Percentiles rank a stretch among this genome's conserved stretches.
Conservation (phyloP, 139 green algal species). For the Chlorella sp. region DNA sequence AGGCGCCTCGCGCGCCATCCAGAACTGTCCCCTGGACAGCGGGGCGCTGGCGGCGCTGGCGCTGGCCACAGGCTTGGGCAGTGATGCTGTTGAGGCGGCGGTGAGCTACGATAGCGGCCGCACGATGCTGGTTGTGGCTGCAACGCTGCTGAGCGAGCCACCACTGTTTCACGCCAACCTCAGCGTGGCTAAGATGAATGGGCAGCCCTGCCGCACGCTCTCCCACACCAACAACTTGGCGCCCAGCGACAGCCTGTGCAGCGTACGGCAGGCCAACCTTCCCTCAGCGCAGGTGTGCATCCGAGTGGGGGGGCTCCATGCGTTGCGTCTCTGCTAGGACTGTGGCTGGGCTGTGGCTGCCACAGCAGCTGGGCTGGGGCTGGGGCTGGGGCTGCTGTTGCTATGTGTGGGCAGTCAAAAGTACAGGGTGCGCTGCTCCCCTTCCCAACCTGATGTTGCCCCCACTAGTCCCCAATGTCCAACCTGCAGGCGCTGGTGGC, state of each 20-base stretch:
- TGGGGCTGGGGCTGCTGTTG: too few relatives aligned
- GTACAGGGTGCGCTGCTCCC: neutral
- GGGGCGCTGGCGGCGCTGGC: neutral
- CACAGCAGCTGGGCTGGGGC: too few relatives aligned
- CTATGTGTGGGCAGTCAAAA: neutral
- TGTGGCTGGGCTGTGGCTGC: too few relatives aligned
- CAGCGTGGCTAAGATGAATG: too few relatives aligned
- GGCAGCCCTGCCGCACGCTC: neutral
- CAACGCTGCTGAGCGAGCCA: neutral
- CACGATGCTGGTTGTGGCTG: neutral
- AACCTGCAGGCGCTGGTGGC: neutral
- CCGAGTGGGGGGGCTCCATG: neutral
- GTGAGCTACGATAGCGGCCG: neutral
- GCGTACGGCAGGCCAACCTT: neutral
- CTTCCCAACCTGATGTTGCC: too few relatives aligned
- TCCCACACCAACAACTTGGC: neutral
- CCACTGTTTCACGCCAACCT: neutral
- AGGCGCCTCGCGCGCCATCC: neutral
- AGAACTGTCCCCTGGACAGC: neutral
- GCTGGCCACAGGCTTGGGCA: neutral
- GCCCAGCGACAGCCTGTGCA: neutral
- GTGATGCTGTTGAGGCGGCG: neutral
- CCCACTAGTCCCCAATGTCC: too few relatives aligned
- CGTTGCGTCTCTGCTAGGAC: too few relatives aligned
- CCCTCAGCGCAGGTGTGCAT: neutral